Evolutionary conservation across 1,139 yeast genomes (phyloP).

Genomic region (Geotrichum restrictum): DNA sequence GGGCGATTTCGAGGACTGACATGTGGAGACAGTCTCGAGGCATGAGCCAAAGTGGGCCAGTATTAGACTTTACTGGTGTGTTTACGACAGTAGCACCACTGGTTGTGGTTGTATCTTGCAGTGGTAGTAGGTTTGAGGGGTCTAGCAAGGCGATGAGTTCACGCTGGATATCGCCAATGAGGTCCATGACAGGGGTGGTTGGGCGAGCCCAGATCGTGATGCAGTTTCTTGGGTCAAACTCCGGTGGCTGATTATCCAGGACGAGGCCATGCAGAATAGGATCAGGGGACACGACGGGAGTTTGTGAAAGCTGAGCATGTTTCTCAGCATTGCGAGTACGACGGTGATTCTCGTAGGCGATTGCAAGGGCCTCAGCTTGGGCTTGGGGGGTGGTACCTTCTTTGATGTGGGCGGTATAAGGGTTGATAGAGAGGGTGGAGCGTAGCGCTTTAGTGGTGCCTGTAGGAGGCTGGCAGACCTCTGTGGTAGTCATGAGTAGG

Average conservation of each 20-base stretch:
- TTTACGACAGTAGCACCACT: background rate
- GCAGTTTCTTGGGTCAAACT: conserved; percentile 29
- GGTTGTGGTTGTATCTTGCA: background rate
- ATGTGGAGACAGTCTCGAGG: conserved; percentile 29
- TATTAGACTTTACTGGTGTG: conserved; percentile 9
- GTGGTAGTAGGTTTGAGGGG: background rate
- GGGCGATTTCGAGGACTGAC: conserved; percentile 29
- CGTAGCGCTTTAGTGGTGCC: background rate
- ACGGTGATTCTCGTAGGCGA: conserved; percentile 26
- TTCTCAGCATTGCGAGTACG: conserved; percentile 23
- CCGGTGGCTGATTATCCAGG: conserved; percentile 24
- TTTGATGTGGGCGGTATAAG: conserved; percentile 3
- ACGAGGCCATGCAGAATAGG: conserved; percentile 25
- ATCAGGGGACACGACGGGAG: conserved; percentile 25
- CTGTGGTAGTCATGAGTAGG: background rate
- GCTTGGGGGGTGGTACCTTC: conserved; percentile 1
- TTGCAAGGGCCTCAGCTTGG: conserved; percentile 16
- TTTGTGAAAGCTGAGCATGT: conserved; percentile 15
- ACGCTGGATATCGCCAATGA: conserved; percentile 23
- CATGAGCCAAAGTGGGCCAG: conserved; percentile 27
- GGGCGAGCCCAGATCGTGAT: conserved; percentile 31
- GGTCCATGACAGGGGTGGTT: conserved; percentile 23
- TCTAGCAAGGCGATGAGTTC: conserved; percentile 18
- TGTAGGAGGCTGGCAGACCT: background rate
- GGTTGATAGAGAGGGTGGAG: conserved; percentile 6